Conservation (phyloP, 176 grass and related monocot species). For the Zea luxurians region DNA sequence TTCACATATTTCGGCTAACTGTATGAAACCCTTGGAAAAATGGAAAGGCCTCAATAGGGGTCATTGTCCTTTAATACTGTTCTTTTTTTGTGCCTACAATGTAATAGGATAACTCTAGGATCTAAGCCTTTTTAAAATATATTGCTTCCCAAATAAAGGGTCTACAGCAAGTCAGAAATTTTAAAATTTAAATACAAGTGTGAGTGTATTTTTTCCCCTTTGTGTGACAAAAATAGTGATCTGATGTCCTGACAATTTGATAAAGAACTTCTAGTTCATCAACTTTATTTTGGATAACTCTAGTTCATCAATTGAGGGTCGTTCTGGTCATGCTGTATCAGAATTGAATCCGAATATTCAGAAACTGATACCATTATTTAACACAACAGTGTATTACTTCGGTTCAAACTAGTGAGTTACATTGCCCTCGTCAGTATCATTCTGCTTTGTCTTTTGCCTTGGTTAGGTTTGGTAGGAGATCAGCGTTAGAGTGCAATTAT, state of each 20-base stretch:
- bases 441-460: not conserved
- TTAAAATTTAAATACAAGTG: not conserved
- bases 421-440: not conserved
- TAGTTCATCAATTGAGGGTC: not conserved
- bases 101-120: not conserved
- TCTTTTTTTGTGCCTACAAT: not conserved
- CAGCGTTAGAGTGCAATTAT: not conserved
- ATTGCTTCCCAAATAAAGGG: not conserved
- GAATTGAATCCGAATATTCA: not conserved
- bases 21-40: not conserved
- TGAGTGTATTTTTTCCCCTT: not conserved
- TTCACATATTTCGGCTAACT: conserved; percentile 1
- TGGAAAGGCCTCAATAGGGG: not conserved
- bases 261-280: not conserved
- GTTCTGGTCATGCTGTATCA: not conserved
- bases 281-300: no score
- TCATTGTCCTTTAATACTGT: not conserved
- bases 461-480: not conserved
- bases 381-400: not conserved
- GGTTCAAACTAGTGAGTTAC: not conserved
- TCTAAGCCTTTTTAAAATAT: not conserved
- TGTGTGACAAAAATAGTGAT: not conserved
- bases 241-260: not conserved
- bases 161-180: not conserved
- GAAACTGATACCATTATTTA: not conserved